Conservation (phyloP, 306 rosid genomes). For the Rosa rugosa region DNA sequence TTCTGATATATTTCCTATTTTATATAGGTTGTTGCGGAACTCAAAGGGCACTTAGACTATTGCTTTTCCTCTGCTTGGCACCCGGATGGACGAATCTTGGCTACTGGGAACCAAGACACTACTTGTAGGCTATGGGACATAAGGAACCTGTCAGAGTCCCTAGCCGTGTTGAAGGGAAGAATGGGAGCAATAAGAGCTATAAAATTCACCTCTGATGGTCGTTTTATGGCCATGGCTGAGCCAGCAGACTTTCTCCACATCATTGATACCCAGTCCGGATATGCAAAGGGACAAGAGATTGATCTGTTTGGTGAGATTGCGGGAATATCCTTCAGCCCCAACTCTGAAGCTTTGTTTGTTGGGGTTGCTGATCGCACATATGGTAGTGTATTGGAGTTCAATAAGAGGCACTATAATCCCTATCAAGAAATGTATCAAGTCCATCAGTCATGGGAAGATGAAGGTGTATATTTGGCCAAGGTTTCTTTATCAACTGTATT, state of each 20-base stretch:
- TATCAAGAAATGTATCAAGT: constrained; percentile 52
- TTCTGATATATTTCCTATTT: background rate
- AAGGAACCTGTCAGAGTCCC: constrained; percentile 72
- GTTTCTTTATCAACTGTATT: background rate
- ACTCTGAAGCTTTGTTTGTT: constrained; percentile 71
- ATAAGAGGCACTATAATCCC: constrained; percentile 38
- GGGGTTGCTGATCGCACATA: constrained; percentile 85
- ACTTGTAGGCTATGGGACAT: constrained; percentile 97
- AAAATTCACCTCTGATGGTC: constrained; percentile 68
- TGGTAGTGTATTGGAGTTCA: constrained; percentile 83
- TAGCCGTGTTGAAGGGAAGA: constrained; percentile 81
- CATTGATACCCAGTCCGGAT: constrained; percentile 56
- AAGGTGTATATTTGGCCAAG: background rate
- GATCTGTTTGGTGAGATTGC: constrained; percentile 95
- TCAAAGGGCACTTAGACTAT: constrained; percentile 89
- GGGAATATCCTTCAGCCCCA: constrained; percentile 90
- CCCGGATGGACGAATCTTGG: constrained; percentile 78
- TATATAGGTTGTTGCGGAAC: constrained; percentile 51
- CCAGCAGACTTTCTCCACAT: constrained; percentile 92
- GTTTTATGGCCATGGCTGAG: constrained; percentile 83
- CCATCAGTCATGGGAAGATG: background rate
- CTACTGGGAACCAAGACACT: constrained; percentile 96
- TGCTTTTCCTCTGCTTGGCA: constrained; percentile 97
- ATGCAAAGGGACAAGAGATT: constrained; percentile 64
- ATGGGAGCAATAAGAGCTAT: constrained; percentile 89